phyloP scores from a whole-genome alignment of 495 filamentous ascomycete genomes.

The Lasiosphaeria ovina region DNA sequence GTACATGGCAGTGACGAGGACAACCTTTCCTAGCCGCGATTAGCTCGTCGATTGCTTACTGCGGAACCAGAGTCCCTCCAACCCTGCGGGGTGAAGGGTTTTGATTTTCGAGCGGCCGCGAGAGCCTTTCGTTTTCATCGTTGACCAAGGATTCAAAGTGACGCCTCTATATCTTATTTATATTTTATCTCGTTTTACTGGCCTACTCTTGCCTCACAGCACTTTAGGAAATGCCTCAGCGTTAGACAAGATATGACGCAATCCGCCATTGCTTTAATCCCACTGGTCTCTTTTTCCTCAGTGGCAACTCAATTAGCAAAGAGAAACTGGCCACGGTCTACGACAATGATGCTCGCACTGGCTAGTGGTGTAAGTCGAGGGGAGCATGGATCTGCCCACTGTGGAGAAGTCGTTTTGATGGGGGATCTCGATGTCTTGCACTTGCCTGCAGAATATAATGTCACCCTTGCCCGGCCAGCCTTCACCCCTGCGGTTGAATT shows the following conservation, averaged over 20 bases:
- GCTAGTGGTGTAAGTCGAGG: not conserved
- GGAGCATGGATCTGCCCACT: not conserved
- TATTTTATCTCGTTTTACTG: not conserved
- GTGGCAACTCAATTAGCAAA: conserved; percentile 28
- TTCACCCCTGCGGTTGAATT: no score
- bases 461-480: not conserved
- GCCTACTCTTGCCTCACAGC: not conserved
- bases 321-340: conserved; percentile 17
- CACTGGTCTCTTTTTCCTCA: conserved; percentile 2
- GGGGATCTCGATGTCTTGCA: conserved; percentile 3
- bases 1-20: no score
- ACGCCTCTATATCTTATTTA: not conserved
- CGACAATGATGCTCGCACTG: no score
- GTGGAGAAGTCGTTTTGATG: conserved; percentile 4
- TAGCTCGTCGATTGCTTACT: not conserved
- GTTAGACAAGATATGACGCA: conserved; percentile 21
- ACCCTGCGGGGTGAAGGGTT: no score
- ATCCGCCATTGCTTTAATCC: not conserved
- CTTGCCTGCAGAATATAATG: not conserved
- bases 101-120: no score
- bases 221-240: conserved; percentile 14
- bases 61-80: no score
- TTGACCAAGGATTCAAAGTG: no score
- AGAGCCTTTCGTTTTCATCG: no score
- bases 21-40: not conserved